A percentile compares a stretch with the other conserved stretches of the same genome.
phyloP scores from a whole-genome alignment of 257 asterid genomes.

The Scutellaria barbata region DNA sequence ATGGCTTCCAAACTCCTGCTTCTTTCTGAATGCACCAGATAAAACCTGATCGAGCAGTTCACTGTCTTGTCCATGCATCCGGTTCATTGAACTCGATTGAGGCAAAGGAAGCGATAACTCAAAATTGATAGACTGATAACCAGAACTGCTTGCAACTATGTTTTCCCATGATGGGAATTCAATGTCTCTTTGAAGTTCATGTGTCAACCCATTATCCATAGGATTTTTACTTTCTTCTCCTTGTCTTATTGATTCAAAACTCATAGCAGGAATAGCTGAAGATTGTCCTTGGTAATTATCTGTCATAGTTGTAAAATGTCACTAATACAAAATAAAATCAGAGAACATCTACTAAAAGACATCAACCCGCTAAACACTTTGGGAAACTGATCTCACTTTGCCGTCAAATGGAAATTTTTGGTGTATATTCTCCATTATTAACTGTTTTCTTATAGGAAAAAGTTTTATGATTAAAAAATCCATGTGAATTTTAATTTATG shows the following conservation, averaged over 20 bases:
- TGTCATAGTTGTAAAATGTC: constrained; percentile 41
- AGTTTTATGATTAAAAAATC: constrained; percentile 1
- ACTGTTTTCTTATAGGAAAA: constrained; percentile 10
- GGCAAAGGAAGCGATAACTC: constrained; percentile 54
- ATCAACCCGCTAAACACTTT: neutral
- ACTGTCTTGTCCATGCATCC: constrained; percentile 57
- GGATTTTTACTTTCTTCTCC: constrained; percentile 43
- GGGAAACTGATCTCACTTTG: neutral
- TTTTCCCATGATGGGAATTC: constrained; percentile 66
- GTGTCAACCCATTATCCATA: constrained; percentile 42
- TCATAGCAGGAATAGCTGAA: constrained; percentile 50
- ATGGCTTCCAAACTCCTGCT: constrained; percentile 48
- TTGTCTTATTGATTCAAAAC: constrained; percentile 45
- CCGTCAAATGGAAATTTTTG: constrained; percentile 14
- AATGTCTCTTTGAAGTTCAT: constrained; percentile 46
- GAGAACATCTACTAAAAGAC: constrained; percentile 18
- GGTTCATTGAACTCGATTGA: constrained; percentile 48
- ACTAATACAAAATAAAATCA: constrained; percentile 12
- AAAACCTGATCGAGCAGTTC: constrained; percentile 53
- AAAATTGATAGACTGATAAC: constrained; percentile 52
- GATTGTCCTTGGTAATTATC: constrained; percentile 62
- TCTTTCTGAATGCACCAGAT: constrained; percentile 42
- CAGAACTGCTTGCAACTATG: constrained; percentile 51
- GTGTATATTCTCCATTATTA: constrained; percentile 16
- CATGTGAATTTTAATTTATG: constrained; percentile 14